These are phyloP conservation scores for Sarocladium kiliense DNA, from an alignment of 2,329 filamentous ascomycete genomes.

Conservation along the genomic window DNA sequence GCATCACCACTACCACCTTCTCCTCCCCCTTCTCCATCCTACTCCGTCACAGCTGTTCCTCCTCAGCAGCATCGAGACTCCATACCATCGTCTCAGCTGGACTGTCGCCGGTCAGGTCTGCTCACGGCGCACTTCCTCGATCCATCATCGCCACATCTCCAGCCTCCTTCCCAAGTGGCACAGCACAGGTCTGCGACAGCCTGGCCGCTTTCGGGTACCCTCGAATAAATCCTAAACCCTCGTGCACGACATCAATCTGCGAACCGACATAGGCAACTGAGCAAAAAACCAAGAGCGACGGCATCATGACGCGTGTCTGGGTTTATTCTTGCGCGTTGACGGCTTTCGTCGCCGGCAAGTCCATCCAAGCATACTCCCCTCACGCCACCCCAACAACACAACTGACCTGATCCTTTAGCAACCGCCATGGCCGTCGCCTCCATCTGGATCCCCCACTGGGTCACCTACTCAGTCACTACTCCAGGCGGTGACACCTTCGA, in stretches of 20 bases:
- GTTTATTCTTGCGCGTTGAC: slow-evolving; percentile 38
- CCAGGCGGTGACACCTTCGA: slow-evolving; percentile 40
- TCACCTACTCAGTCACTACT: slow-evolving; percentile 55
- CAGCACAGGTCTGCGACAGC: neutral
- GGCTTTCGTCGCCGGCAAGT: slow-evolving; percentile 39
- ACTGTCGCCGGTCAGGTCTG: too few relatives aligned
- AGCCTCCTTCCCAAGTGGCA: too few relatives aligned
- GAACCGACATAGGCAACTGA: neutral
- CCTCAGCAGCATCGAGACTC: neutral
- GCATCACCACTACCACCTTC: neutral
- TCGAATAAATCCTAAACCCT: too few relatives aligned
- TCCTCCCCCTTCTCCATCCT: neutral
- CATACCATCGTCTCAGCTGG: too few relatives aligned
- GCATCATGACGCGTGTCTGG: slow-evolving; percentile 36
- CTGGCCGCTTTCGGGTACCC: too few relatives aligned
- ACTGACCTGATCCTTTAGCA: slow-evolving; percentile 37
- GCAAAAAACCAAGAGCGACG: neutral
- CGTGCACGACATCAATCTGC: too few relatives aligned
- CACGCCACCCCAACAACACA: neutral
- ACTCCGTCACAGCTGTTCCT: neutral
- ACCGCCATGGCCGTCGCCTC: slow-evolving; percentile 66
- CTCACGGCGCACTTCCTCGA: too few relatives aligned
- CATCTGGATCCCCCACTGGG: slow-evolving; percentile 67
- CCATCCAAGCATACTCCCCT: neutral
- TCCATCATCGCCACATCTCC: too few relatives aligned